Base-by-base conservation (phyloP, 352 stramenopile species). In the Phytophthora citricola region DNA sequence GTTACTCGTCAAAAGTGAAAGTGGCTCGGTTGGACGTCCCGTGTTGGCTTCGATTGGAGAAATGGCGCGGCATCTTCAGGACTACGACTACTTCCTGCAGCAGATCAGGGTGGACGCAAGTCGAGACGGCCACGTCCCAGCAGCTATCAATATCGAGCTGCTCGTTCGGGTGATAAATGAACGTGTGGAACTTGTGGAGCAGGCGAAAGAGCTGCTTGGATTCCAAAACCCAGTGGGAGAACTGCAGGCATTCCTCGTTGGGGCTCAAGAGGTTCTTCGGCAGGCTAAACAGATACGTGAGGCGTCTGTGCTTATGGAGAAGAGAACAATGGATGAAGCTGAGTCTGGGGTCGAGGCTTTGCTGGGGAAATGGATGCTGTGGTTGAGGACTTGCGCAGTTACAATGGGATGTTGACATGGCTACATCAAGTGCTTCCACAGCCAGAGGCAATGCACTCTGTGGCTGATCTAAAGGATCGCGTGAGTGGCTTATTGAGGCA, bases 31-130 rank as follows among this genome's bases (percentile, higher is more conserved):
- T 0, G 74, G 76, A 9, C 61, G 78, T 6, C 83, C 82, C 0
- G 66, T 88, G 2, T 71, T 90, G 27, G 52, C 64, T 5, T 81
- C 69, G 2, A 77, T 92, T 27, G 79, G 85, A 54, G 75, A 83
- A 5, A 76, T 86, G 5, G 81, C 79, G 5, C 71, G 73, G 0
- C 76, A 89, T 34, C 60, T 92, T 1, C 83, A 90, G 49, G 83
- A 90, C 53, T 90, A 92, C 38, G 73, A 89, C 49, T 73, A 71
- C 15, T 78, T 91, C 26, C 31, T 89, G 4, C 41, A 74, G 17
- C 70, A 81, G 4, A 56, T 87, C 27, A 61, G 65, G 44, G 24
- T 67, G n/a, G 53, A 62, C 46, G 32, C 45, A 20, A 38, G 31
- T 11, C 40, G 26, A 2, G 54, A 61, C 22, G 52, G 58, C 27